Percentiles rank a stretch among this genome's conserved stretches.
phyloP scores from a whole-genome alignment of 2,329 filamentous ascomycete species.

The Aplosporella prunicola region DNA sequence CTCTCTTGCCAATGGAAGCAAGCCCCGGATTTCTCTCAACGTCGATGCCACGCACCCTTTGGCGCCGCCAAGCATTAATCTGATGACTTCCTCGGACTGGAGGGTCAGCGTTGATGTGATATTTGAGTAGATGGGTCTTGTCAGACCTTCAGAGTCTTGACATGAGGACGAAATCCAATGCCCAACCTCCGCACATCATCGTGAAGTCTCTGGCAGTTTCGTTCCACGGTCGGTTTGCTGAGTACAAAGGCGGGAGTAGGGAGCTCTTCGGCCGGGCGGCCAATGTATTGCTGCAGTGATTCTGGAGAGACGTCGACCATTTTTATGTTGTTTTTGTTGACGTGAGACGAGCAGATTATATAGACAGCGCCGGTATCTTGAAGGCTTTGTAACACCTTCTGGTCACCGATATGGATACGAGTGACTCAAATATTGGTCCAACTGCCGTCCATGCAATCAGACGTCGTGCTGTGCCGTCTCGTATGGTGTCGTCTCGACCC shows the following conservation, averaged over 20 bases:
- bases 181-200: constrained; percentile 9
- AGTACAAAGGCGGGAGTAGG: constrained; percentile 9
- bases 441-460: too few relatives aligned
- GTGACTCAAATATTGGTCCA: too few relatives aligned
- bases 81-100: constrained; percentile 10
- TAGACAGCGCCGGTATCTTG: too few relatives aligned
- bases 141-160: constrained; percentile 10
- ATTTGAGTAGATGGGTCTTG: not conserved
- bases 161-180: constrained; percentile 8
- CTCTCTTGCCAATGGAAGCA: constrained; percentile 4
- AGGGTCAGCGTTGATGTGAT: too few relatives aligned
- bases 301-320: constrained; percentile 7
- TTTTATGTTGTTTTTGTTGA: not conserved
- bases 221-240: constrained; percentile 8
- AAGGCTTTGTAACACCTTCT: too few relatives aligned
- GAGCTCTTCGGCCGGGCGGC: constrained; percentile 7
- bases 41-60: constrained; percentile 6
- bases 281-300: constrained; percentile 9
- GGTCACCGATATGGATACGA: too few relatives aligned
- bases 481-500: too few relatives aligned
- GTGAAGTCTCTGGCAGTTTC: constrained; percentile 6
- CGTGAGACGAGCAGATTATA: too few relatives aligned
- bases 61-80: constrained; percentile 7
- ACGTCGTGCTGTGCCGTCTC: too few relatives aligned
- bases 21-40: constrained; percentile 7